These are phyloP conservation scores for Adansonia digitata DNA, from an alignment of 345 rosid genomes.

Conservation along the genomic window DNA sequence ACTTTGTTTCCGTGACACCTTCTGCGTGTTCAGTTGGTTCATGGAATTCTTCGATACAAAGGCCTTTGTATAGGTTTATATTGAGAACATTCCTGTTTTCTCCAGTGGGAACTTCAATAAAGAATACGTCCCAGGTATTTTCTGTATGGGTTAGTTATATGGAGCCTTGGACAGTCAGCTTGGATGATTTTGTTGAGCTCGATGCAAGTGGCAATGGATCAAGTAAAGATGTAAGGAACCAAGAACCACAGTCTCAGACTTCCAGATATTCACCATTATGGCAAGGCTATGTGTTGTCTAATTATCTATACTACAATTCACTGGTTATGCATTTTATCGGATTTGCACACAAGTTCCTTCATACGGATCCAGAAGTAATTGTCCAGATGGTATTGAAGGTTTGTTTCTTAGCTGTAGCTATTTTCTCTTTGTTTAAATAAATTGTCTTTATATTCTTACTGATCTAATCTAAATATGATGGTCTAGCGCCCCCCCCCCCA, in stretches of 20 bases:
- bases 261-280: conserved; percentile 53
- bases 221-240: conserved; percentile 35
- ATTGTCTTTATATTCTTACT: not conserved
- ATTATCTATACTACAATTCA: conserved; percentile 84
- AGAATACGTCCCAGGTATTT: conserved; percentile 81
- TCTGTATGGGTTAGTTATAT: conserved; percentile 72
- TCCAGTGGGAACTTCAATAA: conserved; percentile 62
- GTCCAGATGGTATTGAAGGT: conserved; percentile 92
- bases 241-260: conserved; percentile 25
- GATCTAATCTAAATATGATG: not conserved
- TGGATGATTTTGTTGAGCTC: conserved; percentile 59
- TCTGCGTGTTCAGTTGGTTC: conserved; percentile 38
- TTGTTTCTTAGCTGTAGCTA: conserved; percentile 20
- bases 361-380: conserved; percentile 64
- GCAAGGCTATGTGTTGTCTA: conserved; percentile 74
- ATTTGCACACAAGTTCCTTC: conserved; percentile 96
- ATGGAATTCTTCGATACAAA: conserved; percentile 67
- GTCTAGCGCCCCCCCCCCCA: no score
- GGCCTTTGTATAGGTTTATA: conserved; percentile 74
- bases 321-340: conserved; percentile 90
- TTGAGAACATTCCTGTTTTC: conserved; percentile 79
- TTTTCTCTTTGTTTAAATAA: not conserved
- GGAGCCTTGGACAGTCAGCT: conserved; percentile 71
- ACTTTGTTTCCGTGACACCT: conserved; percentile 28
- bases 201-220: conserved; percentile 44